Base-by-base conservation (phyloP, 1,284 basidiomycete species). In the Sporisorium graminicola region DNA sequence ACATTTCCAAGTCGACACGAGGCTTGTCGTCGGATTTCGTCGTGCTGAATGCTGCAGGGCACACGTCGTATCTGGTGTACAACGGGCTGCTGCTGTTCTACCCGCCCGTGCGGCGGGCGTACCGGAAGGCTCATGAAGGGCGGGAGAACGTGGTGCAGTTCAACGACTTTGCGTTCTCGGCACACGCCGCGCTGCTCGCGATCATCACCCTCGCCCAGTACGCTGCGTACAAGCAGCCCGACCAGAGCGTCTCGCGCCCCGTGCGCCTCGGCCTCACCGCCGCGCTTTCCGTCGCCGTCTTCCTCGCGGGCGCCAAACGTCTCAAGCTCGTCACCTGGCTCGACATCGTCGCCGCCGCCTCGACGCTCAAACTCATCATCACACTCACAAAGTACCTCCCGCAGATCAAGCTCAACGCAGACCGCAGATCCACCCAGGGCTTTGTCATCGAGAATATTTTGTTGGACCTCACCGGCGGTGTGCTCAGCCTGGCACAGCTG, bases 381-480 rank as follows among this genome's bases (percentile, higher is more conserved):
- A 84, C 85, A 5, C 64, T 86, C 33, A 74, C 82, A 44, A 87
- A 88, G 62, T 86, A 85, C 40, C 43, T 70, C 4, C 77, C 74
- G 12, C 78, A 87, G 69, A 84, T 86, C 14, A 67, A 56, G 27
- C 65, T 87, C 33, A 88, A 87, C 53, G 81, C 62, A 24, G 49
- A 69, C 18, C 76, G 87, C 2, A 82, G 85, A 65, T 82, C 77
- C 13, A 86, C 86, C 0, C 76, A 77, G 7, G 87, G 87, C 1
- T 87, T 86, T 79, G 80, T 75, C 13, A 86, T 88, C 40, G 78
- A 81, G 47, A 87, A 86, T 64, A 85, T 87, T 35, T 33, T 87
- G 5, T 74, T 87, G 18, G 87, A 87, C 31, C 66, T 86, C 0
- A 77, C 78, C 0, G 87, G 87, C 10, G 87, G 86, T 3, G 12